phyloP scores from a whole-genome alignment of 2,329 filamentous ascomycete genomes.

The Aspergillus clavatus region DNA sequence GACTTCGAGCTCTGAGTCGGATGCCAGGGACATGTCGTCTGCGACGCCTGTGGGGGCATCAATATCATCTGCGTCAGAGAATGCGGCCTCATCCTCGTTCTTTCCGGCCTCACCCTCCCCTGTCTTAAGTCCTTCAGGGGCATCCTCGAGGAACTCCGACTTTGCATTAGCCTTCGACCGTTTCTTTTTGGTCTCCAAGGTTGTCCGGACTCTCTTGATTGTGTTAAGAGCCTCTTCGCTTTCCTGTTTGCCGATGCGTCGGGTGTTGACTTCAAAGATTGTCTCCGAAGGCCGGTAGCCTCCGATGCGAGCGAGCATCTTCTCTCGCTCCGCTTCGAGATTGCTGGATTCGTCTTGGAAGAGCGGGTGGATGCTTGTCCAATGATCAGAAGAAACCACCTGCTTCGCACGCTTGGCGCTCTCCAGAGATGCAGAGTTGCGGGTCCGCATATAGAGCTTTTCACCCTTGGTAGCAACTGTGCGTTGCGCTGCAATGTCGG shows the following conservation, averaged over 20 bases:
- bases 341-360: conserved; percentile 64
- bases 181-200: conserved; percentile 41
- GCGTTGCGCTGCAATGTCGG: conserved; percentile 67
- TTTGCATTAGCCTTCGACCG: conserved; percentile 29
- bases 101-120: conserved; percentile 23
- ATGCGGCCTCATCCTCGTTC: conserved; percentile 33
- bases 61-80: conserved; percentile 40
- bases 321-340: conserved; percentile 67
- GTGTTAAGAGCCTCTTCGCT: conserved; percentile 60
- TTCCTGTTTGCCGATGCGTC: conserved; percentile 65
- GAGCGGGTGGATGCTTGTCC: conserved; percentile 71
- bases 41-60: conserved; percentile 32
- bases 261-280: conserved; percentile 89
- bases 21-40: conserved; percentile 56
- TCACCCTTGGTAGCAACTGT: conserved; percentile 81
- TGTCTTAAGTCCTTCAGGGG: not conserved
- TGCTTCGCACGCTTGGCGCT: conserved; percentile 85
- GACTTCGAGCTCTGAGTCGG: conserved; percentile 61
- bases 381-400: conserved; percentile 63
- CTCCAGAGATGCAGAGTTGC: conserved; percentile 83
- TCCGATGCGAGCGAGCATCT: conserved; percentile 84
- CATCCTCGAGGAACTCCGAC: conserved; percentile 19
- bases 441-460: conserved; percentile 83
- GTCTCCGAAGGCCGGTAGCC: conserved; percentile 87
- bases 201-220: conserved; percentile 42